Conservation (phyloP, 2,329 filamentous ascomycete species). For the Venturia asperata region DNA sequence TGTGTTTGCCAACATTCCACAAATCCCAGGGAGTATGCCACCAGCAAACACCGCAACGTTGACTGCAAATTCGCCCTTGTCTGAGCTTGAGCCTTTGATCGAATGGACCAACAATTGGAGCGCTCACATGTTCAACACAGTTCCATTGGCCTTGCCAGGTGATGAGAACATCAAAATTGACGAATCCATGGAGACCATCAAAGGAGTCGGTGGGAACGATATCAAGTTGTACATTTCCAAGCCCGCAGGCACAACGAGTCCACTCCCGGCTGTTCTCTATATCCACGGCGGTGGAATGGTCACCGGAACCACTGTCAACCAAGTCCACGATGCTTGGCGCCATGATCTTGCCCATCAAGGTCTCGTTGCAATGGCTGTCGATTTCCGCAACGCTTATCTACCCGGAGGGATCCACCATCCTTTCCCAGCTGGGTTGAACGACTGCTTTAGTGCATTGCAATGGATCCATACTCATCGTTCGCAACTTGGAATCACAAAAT, state of each 20-base stretch:
- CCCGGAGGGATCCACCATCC: conserved; percentile 20
- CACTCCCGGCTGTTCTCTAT: conserved; percentile 26
- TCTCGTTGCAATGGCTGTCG: conserved; percentile 26
- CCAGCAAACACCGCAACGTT: not conserved
- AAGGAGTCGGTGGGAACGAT: conserved; percentile 24
- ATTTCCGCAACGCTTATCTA: conserved; percentile 29
- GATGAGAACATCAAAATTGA: conserved; percentile 4
- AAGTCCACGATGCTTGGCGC: conserved; percentile 25
- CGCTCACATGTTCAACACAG: not conserved
- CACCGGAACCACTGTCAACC: conserved; percentile 22
- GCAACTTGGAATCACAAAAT: conserved; percentile 24
- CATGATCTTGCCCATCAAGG: conserved; percentile 23
- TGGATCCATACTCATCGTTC: conserved; percentile 24
- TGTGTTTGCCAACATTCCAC: conserved; percentile 18
- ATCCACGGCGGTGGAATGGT: conserved; percentile 29
- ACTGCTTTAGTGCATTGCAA: conserved; percentile 26
- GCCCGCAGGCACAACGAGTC: conserved; percentile 19
- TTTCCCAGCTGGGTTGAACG: conserved; percentile 28
- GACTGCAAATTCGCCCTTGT: not conserved
- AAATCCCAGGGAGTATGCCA: not conserved
- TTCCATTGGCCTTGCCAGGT: not conserved
- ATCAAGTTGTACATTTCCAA: conserved; percentile 20
- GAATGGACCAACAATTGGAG: not conserved
- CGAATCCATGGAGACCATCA: conserved; percentile 20
- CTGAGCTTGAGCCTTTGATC: not conserved